Percentiles rank a stretch among this genome's conserved stretches.
phyloP scores from a whole-genome alignment of 805 yeast genomes.

The Kregervanrija pseudodelftensis region DNA sequence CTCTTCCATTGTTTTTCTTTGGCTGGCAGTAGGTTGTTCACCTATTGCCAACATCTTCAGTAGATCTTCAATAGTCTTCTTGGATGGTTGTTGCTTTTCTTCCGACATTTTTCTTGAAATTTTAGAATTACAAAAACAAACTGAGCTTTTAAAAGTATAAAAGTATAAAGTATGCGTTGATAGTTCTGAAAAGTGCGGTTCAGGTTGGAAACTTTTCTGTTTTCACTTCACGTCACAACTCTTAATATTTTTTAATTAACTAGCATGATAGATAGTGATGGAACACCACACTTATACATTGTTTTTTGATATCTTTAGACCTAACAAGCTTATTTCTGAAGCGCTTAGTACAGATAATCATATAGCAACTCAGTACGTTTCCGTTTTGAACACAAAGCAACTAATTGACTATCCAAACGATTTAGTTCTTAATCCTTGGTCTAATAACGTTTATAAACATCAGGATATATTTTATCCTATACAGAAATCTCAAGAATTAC shows the following conservation, averaged over 20 bases:
- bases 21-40: slow-evolving; percentile 47
- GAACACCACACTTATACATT: slow-evolving; percentile 16
- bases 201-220: no score
- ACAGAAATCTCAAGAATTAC: not conserved
- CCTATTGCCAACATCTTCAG: slow-evolving; percentile 51
- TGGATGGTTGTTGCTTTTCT: not conserved
- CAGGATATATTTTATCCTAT: slow-evolving; percentile 15
- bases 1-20: slow-evolving; percentile 72
- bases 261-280: not conserved
- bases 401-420: slow-evolving; percentile 15
- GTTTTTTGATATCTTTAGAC: slow-evolving; percentile 23
- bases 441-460: slow-evolving; percentile 12
- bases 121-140: no score
- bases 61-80: slow-evolving; percentile 51
- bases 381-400: slow-evolving; percentile 12
- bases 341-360: slow-evolving; percentile 7
- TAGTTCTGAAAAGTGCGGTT: no score
- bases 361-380: slow-evolving; percentile 14
- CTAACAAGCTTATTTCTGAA: slow-evolving; percentile 17
- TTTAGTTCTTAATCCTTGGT: slow-evolving; percentile 19
- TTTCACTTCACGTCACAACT: no score
- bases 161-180: no score
- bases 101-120: no score
- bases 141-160: no score
- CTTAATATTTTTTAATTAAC: no score